Conservation (phyloP, 2,329 filamentous ascomycete genomes). For the Magnaporthiopsis incrustans region DNA sequence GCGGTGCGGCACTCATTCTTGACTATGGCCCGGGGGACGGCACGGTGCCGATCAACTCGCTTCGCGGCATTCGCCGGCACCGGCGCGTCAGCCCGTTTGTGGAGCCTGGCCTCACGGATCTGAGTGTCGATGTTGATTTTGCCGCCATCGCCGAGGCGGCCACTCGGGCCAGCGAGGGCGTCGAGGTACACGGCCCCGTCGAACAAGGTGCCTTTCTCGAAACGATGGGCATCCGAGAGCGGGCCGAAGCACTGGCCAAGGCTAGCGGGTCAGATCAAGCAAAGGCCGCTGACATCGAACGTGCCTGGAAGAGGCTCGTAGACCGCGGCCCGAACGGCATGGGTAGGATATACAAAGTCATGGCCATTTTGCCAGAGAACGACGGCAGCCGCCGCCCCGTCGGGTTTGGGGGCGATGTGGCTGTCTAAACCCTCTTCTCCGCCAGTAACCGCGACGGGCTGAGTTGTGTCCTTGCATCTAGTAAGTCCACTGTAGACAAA, state of each 20-base stretch:
- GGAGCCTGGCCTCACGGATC: conserved; percentile 73
- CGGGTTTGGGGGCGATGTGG: conserved; percentile 75
- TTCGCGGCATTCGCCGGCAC: conserved; percentile 81
- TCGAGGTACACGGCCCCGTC: conserved; percentile 90
- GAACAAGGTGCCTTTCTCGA: conserved; percentile 75
- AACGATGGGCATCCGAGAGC: conserved; percentile 73
- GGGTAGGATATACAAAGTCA: conserved; percentile 89
- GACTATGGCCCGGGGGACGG: conserved; percentile 76
- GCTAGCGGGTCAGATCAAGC: conserved; percentile 18
- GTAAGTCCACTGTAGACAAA: too few relatives aligned
- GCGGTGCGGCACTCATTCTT: conserved; percentile 86
- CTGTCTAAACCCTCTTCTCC: conserved; percentile 7
- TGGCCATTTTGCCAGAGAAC: conserved; percentile 83
- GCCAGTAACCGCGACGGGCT: too few relatives aligned
- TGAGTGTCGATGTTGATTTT: conserved; percentile 93
- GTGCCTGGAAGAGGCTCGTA: conserved; percentile 74
- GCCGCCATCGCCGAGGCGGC: conserved; percentile 76
- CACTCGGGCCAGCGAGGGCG: conserved; percentile 61
- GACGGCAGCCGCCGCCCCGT: conserved; percentile 68
- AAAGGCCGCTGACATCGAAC: conserved; percentile 28
- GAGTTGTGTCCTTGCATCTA: not conserved
- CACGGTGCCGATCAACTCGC: conserved; percentile 76
- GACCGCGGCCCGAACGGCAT: conserved; percentile 77
- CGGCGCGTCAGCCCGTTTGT: conserved; percentile 69
- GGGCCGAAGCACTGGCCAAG: conserved; percentile 59